A percentile compares a stretch with the other conserved stretches of the same genome.
phyloP scores from a whole-genome alignment of 2,329 filamentous ascomycete genomes.

The Phialemonium atrogriseum region DNA sequence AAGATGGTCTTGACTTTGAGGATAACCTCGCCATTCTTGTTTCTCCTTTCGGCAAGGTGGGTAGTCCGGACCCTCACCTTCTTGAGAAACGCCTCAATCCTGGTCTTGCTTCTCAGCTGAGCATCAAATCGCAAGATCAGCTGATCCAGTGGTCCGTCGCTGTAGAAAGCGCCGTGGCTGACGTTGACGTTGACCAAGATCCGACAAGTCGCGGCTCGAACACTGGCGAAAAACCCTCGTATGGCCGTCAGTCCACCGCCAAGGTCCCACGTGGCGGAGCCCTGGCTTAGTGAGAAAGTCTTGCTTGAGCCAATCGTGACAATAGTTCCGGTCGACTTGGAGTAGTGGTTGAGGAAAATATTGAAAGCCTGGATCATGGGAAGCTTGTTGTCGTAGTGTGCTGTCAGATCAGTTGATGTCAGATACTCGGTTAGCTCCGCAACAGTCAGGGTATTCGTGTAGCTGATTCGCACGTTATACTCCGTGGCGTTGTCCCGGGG shows the following conservation, averaged over 20 bases:
- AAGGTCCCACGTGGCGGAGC: constrained; percentile 15
- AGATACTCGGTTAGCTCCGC: too few relatives aligned
- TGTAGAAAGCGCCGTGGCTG: constrained; percentile 24
- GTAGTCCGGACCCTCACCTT: constrained; percentile 27
- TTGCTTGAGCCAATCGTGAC: constrained; percentile 20
- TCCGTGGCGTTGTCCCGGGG: too few relatives aligned
- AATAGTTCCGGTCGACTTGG: constrained; percentile 16
- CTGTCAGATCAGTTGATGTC: too few relatives aligned
- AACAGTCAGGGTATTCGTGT: too few relatives aligned
- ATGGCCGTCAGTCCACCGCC: constrained; percentile 18
- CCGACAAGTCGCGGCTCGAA: constrained; percentile 22
- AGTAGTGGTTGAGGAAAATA: constrained; percentile 47
- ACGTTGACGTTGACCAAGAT: constrained; percentile 28
- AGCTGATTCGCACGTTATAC: too few relatives aligned
- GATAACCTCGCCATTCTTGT: constrained; percentile 25
- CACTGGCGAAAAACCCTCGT: constrained; percentile 25
- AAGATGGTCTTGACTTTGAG: constrained; percentile 27
- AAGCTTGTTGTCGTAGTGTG: constrained; percentile 16
- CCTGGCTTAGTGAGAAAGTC: constrained; percentile 19
- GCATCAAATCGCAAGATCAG: too few relatives aligned
- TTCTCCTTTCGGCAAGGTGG: constrained; percentile 27
- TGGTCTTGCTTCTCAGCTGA: too few relatives aligned
- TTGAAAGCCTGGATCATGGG: constrained; percentile 62
- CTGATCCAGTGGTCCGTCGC: constrained; percentile 14
- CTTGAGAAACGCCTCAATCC: constrained; percentile 29